Percentiles rank a stretch among this genome's conserved stretches.
phyloP scores from a whole-genome alignment of 768 basidiomycete species.

The Zangia roseola region DNA sequence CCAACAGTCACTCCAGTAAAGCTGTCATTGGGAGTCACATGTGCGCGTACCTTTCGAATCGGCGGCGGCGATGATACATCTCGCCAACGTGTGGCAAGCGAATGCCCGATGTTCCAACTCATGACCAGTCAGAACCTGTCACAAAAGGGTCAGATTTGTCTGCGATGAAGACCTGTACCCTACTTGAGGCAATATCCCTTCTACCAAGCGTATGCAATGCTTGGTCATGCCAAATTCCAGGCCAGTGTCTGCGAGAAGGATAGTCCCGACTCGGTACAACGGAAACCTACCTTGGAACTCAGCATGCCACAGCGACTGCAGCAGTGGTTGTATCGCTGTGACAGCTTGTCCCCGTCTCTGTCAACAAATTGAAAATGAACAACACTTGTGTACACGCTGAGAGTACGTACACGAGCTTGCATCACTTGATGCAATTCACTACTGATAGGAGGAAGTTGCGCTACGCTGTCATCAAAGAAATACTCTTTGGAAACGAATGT shows the following conservation, averaged over 20 bases:
- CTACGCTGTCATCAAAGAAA: slow-evolving; percentile 41
- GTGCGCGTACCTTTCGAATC: slow-evolving; percentile 42
- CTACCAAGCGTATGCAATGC: slow-evolving; percentile 60
- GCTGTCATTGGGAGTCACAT: not conserved
- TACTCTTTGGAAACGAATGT: slow-evolving; percentile 57
- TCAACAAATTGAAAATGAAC: slow-evolving; percentile 5
- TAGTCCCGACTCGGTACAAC: slow-evolving; percentile 64
- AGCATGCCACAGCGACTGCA: slow-evolving; percentile 75
- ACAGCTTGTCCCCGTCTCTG: slow-evolving; percentile 67
- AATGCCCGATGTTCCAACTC: slow-evolving; percentile 77
- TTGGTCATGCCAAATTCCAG: slow-evolving; percentile 76
- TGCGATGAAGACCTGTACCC: slow-evolving; percentile 8
- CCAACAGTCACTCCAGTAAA: slow-evolving; percentile 15
- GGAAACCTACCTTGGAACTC: slow-evolving; percentile 73
- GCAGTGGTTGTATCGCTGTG: slow-evolving; percentile 59
- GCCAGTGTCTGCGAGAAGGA: slow-evolving; percentile 75
- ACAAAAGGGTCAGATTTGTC: not conserved
- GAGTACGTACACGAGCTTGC: slow-evolving; percentile 36
- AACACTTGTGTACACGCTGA: slow-evolving; percentile 13
- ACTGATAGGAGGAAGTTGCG: slow-evolving; percentile 37
- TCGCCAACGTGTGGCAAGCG: slow-evolving; percentile 69
- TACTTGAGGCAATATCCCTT: slow-evolving; percentile 84
- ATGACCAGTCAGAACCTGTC: slow-evolving; percentile 64
- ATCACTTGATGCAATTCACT: slow-evolving; percentile 45
- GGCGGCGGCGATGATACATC: slow-evolving; percentile 67